Evolutionary conservation across 805 yeast species (phyloP), one percentile per base, ranked within the genome.

Genomic region (Ogataea neopini): DNA sequence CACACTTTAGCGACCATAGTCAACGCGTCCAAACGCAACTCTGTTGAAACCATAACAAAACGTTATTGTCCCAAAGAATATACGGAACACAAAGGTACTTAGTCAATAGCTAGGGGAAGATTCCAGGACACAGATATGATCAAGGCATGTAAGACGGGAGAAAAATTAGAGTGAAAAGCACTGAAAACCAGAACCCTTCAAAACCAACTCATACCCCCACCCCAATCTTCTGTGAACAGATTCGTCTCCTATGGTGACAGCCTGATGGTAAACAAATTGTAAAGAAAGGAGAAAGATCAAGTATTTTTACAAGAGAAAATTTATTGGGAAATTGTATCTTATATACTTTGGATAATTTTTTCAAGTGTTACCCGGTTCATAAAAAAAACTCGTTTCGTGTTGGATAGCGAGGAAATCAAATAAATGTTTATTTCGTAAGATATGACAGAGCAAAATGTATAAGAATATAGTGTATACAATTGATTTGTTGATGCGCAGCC

Each of bases 341-440:
- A 9, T 25, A 26, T 26, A 39, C 10, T 13, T 28, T 6, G 13
- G 10, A 23, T 33, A 33, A 29, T 30, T 20, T 20, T 22, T 32
- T 30, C 11, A 10, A n/a, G 25, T 13, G 23, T 50, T 48, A 45
- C 48, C 47, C 45, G 43, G 42, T 41, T 33, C 17, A 18, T 15
- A 47, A 33, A 18, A n/a, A 30, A 30, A 30, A 11, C 8, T 18
- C 17, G 4, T 30, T 30, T 9, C 32, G 34, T 30, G 17, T 30
- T 37, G 44, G 25, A 18, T 42, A 49, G 52, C 47, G 56, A 53
- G 51, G 49, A 57, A 46, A 46, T 48, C 25, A 54, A 50, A 50
- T 50, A 48, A 43, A 43, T 52, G 49, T 44, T 50, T 53, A 36
- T 54, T 49, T 30, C 8, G 8, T 22, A 22, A 22, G 25, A 6